Evolutionary conservation across 2,329 filamentous ascomycete genomes (phyloP).

Genomic region (Ophiostoma montium): DNA sequence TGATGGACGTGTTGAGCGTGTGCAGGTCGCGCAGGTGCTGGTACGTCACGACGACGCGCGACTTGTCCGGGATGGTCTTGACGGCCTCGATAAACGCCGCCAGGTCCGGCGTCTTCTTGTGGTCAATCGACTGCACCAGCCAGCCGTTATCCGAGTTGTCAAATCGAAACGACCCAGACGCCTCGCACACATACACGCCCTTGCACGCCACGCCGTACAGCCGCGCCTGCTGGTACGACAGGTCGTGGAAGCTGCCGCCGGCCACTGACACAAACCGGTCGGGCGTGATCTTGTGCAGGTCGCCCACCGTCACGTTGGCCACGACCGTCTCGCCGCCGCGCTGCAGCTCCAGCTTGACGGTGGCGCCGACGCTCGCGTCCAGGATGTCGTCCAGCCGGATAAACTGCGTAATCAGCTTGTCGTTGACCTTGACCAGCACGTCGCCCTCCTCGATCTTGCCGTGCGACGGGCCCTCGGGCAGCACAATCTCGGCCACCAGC

Average conservation of each 20-base stretch:
- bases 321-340: conserved; percentile 79
- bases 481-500: conserved; percentile 89
- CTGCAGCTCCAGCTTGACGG: conserved; percentile 71
- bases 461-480: conserved; percentile 80
- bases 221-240: conserved; percentile 96
- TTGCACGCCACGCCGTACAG: conserved; percentile 85
- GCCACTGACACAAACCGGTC: conserved; percentile 91
- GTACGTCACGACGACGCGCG: conserved; percentile 85
- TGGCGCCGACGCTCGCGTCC: conserved; percentile 69
- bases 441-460: conserved; percentile 86
- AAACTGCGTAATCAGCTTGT: conserved; percentile 84
- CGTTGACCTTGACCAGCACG: conserved; percentile 85
- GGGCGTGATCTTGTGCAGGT: conserved; percentile 88
- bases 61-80: conserved; percentile 66
- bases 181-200: conserved; percentile 90
- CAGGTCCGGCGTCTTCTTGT: conserved; percentile 79
- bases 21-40: conserved; percentile 91
- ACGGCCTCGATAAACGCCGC: conserved; percentile 84
- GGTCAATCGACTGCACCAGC: conserved; percentile 85
- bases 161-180: conserved; percentile 86
- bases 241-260: conserved; percentile 85
- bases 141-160: conserved; percentile 84
- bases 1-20: conserved; percentile 82
- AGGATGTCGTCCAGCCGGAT: conserved; percentile 81
- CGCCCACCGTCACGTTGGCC: conserved; percentile 70